Percentiles rank a stretch among this genome's conserved stretches.
Conservation (phyloP, 352 stramenopile species). For the Phytophthora pseudosyringae region DNA sequence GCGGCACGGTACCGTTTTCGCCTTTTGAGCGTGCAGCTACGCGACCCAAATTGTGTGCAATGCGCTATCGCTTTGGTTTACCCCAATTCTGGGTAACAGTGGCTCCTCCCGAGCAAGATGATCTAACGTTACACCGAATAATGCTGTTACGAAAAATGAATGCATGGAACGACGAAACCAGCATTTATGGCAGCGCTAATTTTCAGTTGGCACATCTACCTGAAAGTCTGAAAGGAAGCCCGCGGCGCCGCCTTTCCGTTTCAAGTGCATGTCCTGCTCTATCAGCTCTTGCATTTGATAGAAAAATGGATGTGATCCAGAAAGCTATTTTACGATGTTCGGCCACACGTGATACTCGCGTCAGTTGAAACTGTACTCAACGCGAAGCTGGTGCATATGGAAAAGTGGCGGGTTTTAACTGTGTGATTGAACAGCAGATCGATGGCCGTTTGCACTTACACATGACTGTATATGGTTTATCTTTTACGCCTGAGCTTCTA, state of each 20-base stretch:
- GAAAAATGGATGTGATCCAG: neutral
- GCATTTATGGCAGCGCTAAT: neutral
- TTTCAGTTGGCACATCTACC: neutral
- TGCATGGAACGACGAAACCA: neutral
- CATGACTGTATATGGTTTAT: slow-evolving; percentile 8
- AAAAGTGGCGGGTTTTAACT: slow-evolving; percentile 1
- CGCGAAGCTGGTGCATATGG: slow-evolving; percentile 4
- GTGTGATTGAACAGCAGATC: slow-evolving; percentile 4
- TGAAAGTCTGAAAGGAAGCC: neutral
- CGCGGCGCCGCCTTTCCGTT: neutral
- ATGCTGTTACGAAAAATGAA: neutral
- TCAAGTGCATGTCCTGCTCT: neutral
- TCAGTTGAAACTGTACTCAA: neutral
- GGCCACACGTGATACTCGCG: neutral
- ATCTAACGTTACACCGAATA: neutral
- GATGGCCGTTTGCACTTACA: slow-evolving; percentile 7
- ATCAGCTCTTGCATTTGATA: neutral
- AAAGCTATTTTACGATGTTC: neutral
- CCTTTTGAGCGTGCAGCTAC: neutral
- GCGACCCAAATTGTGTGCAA: neutral
- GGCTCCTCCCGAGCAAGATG: neutral
- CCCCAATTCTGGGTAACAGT: slow-evolving; percentile 2
- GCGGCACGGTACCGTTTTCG: neutral
- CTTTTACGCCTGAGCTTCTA: slow-evolving; percentile 10
- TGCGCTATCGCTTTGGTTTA: neutral